phyloP scores from a whole-genome alignment of 1,139 yeast species.

The Taiozyma onychis region DNA sequence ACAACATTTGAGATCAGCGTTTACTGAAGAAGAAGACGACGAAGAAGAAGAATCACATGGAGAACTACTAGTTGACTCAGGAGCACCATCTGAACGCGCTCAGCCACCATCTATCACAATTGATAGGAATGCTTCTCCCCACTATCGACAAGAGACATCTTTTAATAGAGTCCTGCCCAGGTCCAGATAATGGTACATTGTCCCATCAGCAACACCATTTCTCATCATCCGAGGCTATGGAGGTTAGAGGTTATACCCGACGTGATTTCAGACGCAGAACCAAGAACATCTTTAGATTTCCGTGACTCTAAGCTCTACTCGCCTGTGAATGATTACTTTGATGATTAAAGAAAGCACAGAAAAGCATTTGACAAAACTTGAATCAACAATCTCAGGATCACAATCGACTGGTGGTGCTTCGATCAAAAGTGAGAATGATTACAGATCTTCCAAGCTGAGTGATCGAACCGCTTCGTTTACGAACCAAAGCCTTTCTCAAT shows the following conservation, averaged over 20 bases:
- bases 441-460: conserved; percentile 20
- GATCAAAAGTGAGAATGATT: conserved; percentile 18
- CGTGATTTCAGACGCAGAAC: background rate
- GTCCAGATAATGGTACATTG: conserved; percentile 5
- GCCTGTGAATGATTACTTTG: conserved; percentile 21
- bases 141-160: background rate
- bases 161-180: conserved; percentile 11
- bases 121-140: background rate
- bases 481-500: conserved; percentile 12
- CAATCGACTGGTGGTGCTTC: conserved; percentile 24
- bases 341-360: conserved; percentile 18
- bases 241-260: background rate
- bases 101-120: background rate
- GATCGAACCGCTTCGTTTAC: conserved; percentile 20
- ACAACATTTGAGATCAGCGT: background rate
- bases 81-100: background rate
- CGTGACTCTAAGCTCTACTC: conserved; percentile 22
- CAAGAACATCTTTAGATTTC: conserved; percentile 2
- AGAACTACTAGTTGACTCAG: background rate
- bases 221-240: background rate
- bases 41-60: background rate
- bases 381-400: conserved; percentile 28
- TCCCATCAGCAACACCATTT: background rate
- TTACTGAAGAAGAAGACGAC: background rate
- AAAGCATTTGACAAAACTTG: background rate